phyloP scores from a whole-genome alignment of 2,329 filamentous ascomycete species.

The Macrophomina tecta region DNA sequence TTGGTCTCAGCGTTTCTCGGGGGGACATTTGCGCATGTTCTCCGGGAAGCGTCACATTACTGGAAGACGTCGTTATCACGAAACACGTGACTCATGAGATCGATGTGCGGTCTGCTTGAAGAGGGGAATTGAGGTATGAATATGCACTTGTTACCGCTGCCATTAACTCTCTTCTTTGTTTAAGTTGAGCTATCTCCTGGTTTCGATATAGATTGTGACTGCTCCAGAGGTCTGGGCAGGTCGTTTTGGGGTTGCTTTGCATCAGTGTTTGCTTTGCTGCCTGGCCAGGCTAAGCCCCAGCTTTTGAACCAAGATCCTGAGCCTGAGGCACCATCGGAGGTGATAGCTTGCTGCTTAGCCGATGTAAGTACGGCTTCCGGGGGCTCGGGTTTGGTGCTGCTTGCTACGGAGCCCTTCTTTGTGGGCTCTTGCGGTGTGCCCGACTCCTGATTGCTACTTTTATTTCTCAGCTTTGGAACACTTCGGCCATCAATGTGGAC shows the following conservation, averaged over 20 bases:
- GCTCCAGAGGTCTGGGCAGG: not conserved
- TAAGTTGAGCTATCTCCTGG: not conserved
- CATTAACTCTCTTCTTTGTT: not conserved
- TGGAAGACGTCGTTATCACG: too few relatives aligned
- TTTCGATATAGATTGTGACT: not conserved
- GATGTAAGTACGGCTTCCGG: not conserved
- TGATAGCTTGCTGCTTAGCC: not conserved
- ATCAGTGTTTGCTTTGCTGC: slow-evolving; percentile 19
- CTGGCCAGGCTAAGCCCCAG: slow-evolving; percentile 24
- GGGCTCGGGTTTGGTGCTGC: not conserved
- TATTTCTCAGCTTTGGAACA: not conserved
- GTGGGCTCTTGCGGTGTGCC: not conserved
- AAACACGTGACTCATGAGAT: too few relatives aligned
- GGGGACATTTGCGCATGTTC: too few relatives aligned
- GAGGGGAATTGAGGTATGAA: too few relatives aligned
- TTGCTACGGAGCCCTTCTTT: not conserved
- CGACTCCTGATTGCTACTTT: not conserved
- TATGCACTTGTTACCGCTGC: not conserved
- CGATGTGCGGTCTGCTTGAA: too few relatives aligned
- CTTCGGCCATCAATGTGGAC: not conserved
- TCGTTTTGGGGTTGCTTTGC: slow-evolving; percentile 9
- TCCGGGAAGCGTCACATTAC: too few relatives aligned
- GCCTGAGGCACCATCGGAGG: slow-evolving; percentile 6
- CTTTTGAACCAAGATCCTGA: slow-evolving; percentile 11
- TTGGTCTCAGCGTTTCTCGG: too few relatives aligned